Base-by-base conservation (phyloP, 1,139 yeast species). In the Kodamaea suecica region DNA sequence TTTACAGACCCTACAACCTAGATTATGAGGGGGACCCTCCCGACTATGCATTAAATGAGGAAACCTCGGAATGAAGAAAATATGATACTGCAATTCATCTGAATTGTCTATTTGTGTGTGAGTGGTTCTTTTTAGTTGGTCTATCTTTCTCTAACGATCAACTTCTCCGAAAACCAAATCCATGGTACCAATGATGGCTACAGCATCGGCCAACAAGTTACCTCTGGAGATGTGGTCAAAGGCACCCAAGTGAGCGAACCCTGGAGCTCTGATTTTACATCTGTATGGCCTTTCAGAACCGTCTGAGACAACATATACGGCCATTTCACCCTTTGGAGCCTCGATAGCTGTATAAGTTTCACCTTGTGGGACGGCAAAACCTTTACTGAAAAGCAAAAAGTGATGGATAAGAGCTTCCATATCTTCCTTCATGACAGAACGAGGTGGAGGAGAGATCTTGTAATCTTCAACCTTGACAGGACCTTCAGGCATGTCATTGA, bases 301-400 rank as follows among this genome's bases (percentile, higher is more conserved):
- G 61, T 86, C 95, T 47, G 90, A 79, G 40, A 86, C 95, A 37
- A 86, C 83, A 55, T 82, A 86, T 39, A 85, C 95, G 42, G 84
- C 95, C 95, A 86, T 84, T 66, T 86, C 95, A 56, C 95, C 95
- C 77, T 86, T 86, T 59, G 95, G 95, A 24, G 95, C 95, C 67
- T 86, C 95, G 48, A 86, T 86, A 39, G 87, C 94, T 36, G 94
- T 84, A 61, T 86, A 86, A 17, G 95, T 84, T 68, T 86, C 95
- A 52, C 95, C 95, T 40, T 79, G 84, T 30, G 95, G 95, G 28
- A 86, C 95, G 33, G 84, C 80, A 59, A 79, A 85, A 48, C 95
- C 95, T 73, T 86, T 86, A 37, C 95, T 84, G 70, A 80, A 86
- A 49, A 84, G 72, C 59, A 86, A 70, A 73, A 86, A 86, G 66